A percentile compares a stretch with the other conserved stretches of the same genome.
These are phyloP conservation scores for Fusarium xylarioides DNA, from an alignment of 2,329 filamentous ascomycete genomes.

Conservation along the genomic window DNA sequence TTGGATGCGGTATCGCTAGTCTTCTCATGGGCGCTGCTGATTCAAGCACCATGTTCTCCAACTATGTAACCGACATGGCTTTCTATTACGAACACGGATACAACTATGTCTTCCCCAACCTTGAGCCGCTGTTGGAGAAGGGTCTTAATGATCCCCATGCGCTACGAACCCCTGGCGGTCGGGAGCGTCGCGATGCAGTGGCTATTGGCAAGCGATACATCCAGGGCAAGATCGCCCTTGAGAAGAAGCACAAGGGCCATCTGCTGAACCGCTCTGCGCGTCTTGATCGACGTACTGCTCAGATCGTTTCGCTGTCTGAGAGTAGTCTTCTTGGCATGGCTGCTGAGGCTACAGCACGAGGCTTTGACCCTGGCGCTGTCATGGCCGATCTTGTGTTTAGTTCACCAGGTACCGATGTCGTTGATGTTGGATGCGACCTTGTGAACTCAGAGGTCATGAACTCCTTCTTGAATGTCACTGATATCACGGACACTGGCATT, in stretches of 20 bases:
- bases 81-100: slow-evolving; percentile 40
- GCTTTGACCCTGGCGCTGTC: slow-evolving; percentile 34
- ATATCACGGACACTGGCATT: slow-evolving; percentile 31
- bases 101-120: slow-evolving; percentile 38
- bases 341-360: slow-evolving; percentile 32
- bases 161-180: slow-evolving; percentile 27
- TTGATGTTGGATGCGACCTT: slow-evolving; percentile 37
- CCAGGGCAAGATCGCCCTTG: slow-evolving; percentile 36
- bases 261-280: slow-evolving; percentile 29
- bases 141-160: slow-evolving; percentile 32
- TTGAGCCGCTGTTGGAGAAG: slow-evolving; percentile 29
- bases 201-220: slow-evolving; percentile 36
- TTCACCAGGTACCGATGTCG: slow-evolving; percentile 39
- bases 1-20: slow-evolving; percentile 38
- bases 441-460: slow-evolving; percentile 40
- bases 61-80: slow-evolving; percentile 38
- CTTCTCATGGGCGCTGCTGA: slow-evolving; percentile 38
- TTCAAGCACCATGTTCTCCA: slow-evolving; percentile 36
- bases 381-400: slow-evolving; percentile 39
- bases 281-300: slow-evolving; percentile 25
- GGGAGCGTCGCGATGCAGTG: slow-evolving; percentile 33
- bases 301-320: slow-evolving; percentile 37
- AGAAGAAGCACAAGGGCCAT: slow-evolving; percentile 31
- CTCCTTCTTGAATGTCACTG: slow-evolving; percentile 35
- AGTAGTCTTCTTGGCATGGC: slow-evolving; percentile 39